Evolutionary conservation across 495 filamentous ascomycete species (phyloP), one percentile per base, ranked within the genome.

Genomic region (Aspergillus avenaceus): DNA sequence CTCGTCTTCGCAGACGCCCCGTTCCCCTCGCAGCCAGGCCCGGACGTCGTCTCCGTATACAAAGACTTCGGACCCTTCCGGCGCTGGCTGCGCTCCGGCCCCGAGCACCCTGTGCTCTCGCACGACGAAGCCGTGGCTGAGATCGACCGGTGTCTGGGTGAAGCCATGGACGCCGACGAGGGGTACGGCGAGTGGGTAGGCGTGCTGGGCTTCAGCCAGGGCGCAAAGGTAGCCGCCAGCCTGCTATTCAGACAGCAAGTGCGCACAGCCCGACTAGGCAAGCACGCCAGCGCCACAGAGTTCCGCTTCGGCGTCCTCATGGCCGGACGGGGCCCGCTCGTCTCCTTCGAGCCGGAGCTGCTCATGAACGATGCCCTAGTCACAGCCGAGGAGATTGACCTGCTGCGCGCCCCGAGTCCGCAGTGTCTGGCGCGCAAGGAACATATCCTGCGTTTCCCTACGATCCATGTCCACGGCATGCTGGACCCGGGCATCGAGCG

Each of bases 381-480:
- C 13, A 34, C 40, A 13, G 45, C 41, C 13, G 18, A 42, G 31
- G 29, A 43, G 18, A 46, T 49, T 23, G 23, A 32, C 36, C 14
- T 27, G n/a, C 9, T 40, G 14, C 36, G 14, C 8, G 34, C 19
- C 37, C 36, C 29, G 4, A 9, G 54, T 1, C n/a, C n/a, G n/a
- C n/a, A n/a, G n/a, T n/a, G n/a, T n/a, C n/a, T n/a, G n/a, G n/a
- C n/a, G n/a, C n/a, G n/a, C n/a, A n/a, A n/a, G n/a, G n/a, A n/a
- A n/a, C n/a, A n/a, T n/a, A n/a, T n/a, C n/a, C 45, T 60, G 13
- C 54, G 29, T 3, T 47, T 80, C 11, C 79, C 81, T 23, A 83
- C 81, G 8, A 52, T 85, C 19, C 83, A 86, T 63, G 79, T 86
- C 5, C 83, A 85, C 65, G 83, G 83, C 0, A 43, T 75, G 59